A percentile compares a stretch with the other conserved stretches of the same genome.
Conservation (phyloP, 441 rosid genomes). For the Euphorbia schlechtendalii region DNA sequence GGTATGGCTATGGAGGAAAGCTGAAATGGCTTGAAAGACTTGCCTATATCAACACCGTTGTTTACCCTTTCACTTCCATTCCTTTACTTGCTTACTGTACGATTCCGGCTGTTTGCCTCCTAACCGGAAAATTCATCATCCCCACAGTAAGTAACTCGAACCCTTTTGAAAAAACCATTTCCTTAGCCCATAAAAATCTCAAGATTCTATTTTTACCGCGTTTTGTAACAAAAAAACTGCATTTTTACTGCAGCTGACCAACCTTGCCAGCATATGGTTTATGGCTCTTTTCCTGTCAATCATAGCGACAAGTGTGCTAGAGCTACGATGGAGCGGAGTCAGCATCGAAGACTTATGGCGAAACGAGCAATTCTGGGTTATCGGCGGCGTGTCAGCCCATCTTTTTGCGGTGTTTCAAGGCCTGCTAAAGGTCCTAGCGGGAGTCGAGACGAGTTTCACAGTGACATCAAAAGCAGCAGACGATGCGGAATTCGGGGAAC, state of each 20-base stretch:
- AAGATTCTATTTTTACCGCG: too few relatives aligned
- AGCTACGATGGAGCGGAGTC: constrained; percentile 86
- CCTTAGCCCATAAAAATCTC: neutral
- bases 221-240: neutral
- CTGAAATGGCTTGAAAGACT: constrained; percentile 76
- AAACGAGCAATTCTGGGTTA: constrained; percentile 94
- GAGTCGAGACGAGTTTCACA: constrained; percentile 87
- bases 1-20: constrained; percentile 94
- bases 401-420: constrained; percentile 90
- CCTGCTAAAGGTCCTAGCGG: constrained; percentile 81
- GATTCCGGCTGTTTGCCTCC: constrained; percentile 82
- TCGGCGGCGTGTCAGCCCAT: constrained; percentile 90
- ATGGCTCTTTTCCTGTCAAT: constrained; percentile 75
- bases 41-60: constrained; percentile 79
- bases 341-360: constrained; percentile 88
- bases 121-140: constrained; percentile 87
- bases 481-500: constrained; percentile 74
- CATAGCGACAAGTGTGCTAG: constrained; percentile 72
- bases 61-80: constrained; percentile 87
- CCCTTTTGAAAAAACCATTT: neutral
- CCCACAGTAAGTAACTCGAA: constrained; percentile 50
- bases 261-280: constrained; percentile 66
- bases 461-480: constrained; percentile 82
- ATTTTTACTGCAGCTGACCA: constrained; percentile 50
- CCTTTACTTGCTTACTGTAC: constrained; percentile 75